These are phyloP conservation scores for Populus tomentosa DNA, from an alignment of 441 rosid species.

Conservation along the genomic window DNA sequence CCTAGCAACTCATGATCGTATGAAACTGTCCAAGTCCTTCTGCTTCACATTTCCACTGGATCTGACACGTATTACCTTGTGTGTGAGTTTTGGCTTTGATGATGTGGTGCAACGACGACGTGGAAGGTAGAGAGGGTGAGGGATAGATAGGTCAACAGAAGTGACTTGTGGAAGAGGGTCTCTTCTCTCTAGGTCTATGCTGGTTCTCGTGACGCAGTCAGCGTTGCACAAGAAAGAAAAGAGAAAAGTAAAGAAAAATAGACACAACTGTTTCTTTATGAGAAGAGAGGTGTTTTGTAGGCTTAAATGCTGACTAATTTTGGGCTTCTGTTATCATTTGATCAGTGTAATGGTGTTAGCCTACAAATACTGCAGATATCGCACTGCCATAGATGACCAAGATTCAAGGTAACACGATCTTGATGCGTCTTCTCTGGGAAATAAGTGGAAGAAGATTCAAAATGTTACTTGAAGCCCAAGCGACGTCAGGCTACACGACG, in stretches of 20 bases:
- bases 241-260: neutral
- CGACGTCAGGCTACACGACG: neutral
- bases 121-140: neutral
- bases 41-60: slow-evolving; percentile 1
- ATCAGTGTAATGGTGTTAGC: neutral
- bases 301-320: neutral
- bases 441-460: no score
- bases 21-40: neutral
- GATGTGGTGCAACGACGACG: slow-evolving; percentile 15
- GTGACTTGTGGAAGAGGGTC: slow-evolving; percentile 8
- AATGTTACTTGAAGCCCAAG: neutral
- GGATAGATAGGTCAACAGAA: slow-evolving; percentile 3
- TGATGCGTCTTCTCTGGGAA: no score
- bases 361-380: neutral
- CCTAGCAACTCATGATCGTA: neutral
- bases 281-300: neutral
- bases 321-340: neutral
- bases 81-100: slow-evolving; percentile 14
- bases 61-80: neutral
- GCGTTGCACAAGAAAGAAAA: neutral
- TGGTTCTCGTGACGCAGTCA: slow-evolving; percentile 13
- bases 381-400: no score
- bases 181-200: neutral
- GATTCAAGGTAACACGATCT: no score
- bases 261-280: neutral